Percentiles rank a stretch among this genome's conserved stretches.
phyloP scores from a whole-genome alignment of 208 protist genomes.

The Leishmania martiniquensis region DNA sequence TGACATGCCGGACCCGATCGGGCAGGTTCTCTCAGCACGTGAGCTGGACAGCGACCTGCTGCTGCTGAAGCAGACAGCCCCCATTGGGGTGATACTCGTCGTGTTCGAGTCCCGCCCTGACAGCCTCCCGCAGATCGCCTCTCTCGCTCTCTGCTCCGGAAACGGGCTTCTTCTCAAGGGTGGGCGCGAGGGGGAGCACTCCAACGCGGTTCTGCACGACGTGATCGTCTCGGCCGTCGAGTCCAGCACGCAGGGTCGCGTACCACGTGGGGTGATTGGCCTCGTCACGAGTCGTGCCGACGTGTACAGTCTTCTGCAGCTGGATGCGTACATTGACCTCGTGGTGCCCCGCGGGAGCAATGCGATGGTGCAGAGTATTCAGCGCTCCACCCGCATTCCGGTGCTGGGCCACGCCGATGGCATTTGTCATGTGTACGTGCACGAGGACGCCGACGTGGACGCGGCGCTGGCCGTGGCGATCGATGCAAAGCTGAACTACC shows the following conservation, averaged over 20 bases:
- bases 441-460: slow-evolving; percentile 71
- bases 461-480: slow-evolving; percentile 64
- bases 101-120: slow-evolving; percentile 96
- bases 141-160: slow-evolving; percentile 80
- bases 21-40: slow-evolving; percentile 45
- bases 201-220: slow-evolving; percentile 55
- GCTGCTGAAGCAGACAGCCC: slow-evolving; percentile 73
- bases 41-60: slow-evolving; percentile 77
- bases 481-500: slow-evolving; percentile 95
- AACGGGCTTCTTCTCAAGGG: slow-evolving; percentile 93
- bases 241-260: slow-evolving; percentile 30
- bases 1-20: slow-evolving; percentile 51
- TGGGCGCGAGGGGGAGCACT: slow-evolving; percentile 75
- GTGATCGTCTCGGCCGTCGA: slow-evolving; percentile 55
- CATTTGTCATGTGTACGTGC: slow-evolving; percentile 94
- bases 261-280: slow-evolving; percentile 49
- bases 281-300: slow-evolving; percentile 60
- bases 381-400: slow-evolving; percentile 87
- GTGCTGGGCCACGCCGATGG: slow-evolving; percentile 96
- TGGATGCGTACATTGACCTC: slow-evolving; percentile 90
- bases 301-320: slow-evolving; percentile 48
- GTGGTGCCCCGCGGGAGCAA: slow-evolving; percentile 94
- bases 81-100: slow-evolving; percentile 93
- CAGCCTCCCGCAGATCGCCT: slow-evolving; percentile 79
- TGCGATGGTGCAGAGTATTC: slow-evolving; percentile 88